Evolutionary conservation across 176 grass and related monocot species (phyloP).

Genomic region (Eleusine indica): DNA sequence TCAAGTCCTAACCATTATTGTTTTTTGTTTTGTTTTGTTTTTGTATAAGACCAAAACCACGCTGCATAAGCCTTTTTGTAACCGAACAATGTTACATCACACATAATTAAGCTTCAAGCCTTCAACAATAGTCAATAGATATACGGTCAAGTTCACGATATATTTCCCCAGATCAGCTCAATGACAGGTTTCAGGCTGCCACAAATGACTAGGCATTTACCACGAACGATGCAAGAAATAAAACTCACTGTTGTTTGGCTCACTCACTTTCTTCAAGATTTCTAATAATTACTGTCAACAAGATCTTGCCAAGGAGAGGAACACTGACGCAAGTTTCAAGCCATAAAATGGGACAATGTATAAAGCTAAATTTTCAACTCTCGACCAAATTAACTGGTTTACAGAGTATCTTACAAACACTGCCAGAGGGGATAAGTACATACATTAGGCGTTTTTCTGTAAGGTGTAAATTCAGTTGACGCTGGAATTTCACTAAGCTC

Average conservation of each 20-base stretch:
- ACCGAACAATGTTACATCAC: background rate
- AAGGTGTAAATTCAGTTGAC: background rate
- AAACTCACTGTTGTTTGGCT: background rate
- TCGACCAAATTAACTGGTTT: background rate
- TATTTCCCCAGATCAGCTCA: background rate
- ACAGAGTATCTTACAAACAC: background rate
- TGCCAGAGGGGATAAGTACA: conserved; percentile 24
- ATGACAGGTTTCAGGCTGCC: background rate
- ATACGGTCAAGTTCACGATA: background rate
- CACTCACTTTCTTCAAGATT: background rate
- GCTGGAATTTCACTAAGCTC: background rate
- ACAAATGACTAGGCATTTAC: background rate
- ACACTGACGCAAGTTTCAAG: background rate
- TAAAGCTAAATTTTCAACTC: background rate
- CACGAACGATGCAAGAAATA: background rate
- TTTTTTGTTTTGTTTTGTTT: background rate
- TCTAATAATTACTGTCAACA: background rate
- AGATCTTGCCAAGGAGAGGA: background rate
- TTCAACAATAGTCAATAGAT: no score
- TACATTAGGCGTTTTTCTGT: background rate
- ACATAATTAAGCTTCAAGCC: no score
- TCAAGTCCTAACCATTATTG: background rate
- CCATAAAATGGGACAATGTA: background rate
- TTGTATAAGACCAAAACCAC: background rate
- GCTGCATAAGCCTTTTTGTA: background rate